These are phyloP conservation scores for Babjeviella inositovora DNA, from an alignment of 805 yeast genomes.

Conservation along the genomic window DNA sequence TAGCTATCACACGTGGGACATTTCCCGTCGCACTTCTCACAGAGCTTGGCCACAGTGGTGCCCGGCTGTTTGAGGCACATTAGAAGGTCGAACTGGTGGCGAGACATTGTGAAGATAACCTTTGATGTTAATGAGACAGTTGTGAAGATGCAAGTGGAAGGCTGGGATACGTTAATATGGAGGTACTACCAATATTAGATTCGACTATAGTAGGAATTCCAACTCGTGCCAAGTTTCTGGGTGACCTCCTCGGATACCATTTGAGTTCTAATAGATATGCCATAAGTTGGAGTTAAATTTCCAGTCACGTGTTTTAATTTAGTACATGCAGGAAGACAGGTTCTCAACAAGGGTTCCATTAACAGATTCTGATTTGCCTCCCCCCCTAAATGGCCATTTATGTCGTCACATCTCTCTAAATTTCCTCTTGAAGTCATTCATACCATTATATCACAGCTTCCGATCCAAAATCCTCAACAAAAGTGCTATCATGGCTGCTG, in stretches of 20 bases:
- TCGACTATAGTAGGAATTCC: background rate
- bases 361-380: background rate
- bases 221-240: too few relatives aligned
- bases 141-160: background rate
- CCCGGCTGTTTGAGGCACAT: slow-evolving; percentile 85
- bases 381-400: background rate
- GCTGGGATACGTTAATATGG: background rate
- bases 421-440: background rate
- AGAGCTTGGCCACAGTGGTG: slow-evolving; percentile 46
- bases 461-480: background rate
- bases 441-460: background rate
- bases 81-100: slow-evolving; percentile 75
- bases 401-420: background rate
- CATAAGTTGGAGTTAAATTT: too few relatives aligned
- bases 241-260: too few relatives aligned
- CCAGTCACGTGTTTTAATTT: too few relatives aligned
- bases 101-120: slow-evolving; percentile 38
- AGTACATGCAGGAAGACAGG: too few relatives aligned
- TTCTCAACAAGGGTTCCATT: too few relatives aligned
- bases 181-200: background rate
- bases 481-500: background rate
- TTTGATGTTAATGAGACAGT: slow-evolving; percentile 1
- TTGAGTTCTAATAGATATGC: too few relatives aligned
- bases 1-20: slow-evolving; percentile 85
- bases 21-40: slow-evolving; percentile 79